phyloP scores from a whole-genome alignment of 2,329 filamentous ascomycete genomes.

The Ceratocystis smalleyi region DNA sequence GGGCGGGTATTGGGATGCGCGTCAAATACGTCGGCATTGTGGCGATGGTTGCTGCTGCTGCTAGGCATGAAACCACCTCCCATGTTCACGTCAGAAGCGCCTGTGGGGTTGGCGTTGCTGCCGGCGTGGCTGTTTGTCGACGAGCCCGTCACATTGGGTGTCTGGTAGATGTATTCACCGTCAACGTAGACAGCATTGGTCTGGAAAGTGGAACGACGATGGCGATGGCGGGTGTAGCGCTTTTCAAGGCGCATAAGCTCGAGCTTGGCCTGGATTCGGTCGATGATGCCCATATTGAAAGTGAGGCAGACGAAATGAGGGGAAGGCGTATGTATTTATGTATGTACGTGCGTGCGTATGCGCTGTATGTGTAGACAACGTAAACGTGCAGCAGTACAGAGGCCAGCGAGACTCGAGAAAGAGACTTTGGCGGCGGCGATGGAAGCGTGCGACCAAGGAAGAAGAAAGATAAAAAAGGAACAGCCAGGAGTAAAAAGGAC shows the following conservation, averaged over 20 bases:
- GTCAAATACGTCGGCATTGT: not conserved
- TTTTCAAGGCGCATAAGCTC: slow-evolving; percentile 93
- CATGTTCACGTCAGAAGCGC: not conserved
- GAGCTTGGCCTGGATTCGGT: slow-evolving; percentile 51
- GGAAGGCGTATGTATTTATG: not conserved
- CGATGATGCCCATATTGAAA: slow-evolving; percentile 36
- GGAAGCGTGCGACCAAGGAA: not conserved
- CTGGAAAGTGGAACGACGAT: slow-evolving; percentile 74
- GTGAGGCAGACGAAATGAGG: slow-evolving; percentile 6
- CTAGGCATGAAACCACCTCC: not conserved
- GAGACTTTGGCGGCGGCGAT: not conserved
- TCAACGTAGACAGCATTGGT: slow-evolving; percentile 86
- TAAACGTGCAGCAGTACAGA: not conserved
- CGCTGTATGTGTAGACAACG: too few species aligned
- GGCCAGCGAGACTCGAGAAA: not conserved
- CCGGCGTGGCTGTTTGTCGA: slow-evolving; percentile 22
- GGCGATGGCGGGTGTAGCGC: slow-evolving; percentile 77
- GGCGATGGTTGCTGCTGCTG: not conserved
- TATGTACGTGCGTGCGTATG: not conserved
- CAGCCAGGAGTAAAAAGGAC: not conserved
- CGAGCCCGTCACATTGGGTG: slow-evolving; percentile 42
- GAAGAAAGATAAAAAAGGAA: not conserved
- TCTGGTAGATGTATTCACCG: slow-evolving; percentile 81
- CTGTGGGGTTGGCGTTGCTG: not conserved
- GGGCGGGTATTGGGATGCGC: not conserved